These are phyloP conservation scores for Claviceps arundinis DNA, from an alignment of 2,329 filamentous ascomycete species.

Conservation along the genomic window DNA sequence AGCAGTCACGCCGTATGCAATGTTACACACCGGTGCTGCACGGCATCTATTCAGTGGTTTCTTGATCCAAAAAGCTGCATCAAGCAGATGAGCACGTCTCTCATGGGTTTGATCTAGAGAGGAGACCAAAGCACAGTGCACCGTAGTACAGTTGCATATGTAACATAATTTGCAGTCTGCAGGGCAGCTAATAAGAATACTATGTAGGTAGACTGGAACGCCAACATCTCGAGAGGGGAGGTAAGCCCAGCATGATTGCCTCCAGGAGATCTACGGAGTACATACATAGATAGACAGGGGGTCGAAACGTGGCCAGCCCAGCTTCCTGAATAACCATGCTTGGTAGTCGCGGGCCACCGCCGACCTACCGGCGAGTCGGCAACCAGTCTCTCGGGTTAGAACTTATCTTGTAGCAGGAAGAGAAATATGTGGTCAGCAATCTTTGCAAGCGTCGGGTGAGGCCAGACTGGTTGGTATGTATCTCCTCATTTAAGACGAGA, in stretches of 20 bases:
- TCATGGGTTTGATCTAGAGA: neutral
- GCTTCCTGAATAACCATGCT: neutral
- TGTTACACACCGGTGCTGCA: constrained; percentile 7
- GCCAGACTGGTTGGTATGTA: neutral
- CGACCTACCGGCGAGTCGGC: too few species aligned
- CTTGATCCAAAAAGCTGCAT: neutral
- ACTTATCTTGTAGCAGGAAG: neutral
- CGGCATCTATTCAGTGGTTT: neutral
- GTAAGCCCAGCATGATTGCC: too few species aligned
- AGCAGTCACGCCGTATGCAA: neutral
- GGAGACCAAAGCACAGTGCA: neutral
- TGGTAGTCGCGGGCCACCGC: neutral
- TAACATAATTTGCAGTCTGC: neutral
- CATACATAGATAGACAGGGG: too few species aligned
- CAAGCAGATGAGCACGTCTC: neutral
- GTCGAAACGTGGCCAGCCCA: neutral
- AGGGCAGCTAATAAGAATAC: neutral
- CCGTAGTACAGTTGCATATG: neutral
- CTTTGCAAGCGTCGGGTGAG: neutral
- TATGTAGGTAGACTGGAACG: neutral
- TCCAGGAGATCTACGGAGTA: too few species aligned
- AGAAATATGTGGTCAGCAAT: neutral
- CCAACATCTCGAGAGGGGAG: too few species aligned
- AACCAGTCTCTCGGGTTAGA: neutral
- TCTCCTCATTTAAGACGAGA: neutral